Percentiles rank a stretch among this genome's conserved stretches.
Conservation (phyloP, 768 basidiomycete genomes). For the Leucosporidium yakuticum region DNA sequence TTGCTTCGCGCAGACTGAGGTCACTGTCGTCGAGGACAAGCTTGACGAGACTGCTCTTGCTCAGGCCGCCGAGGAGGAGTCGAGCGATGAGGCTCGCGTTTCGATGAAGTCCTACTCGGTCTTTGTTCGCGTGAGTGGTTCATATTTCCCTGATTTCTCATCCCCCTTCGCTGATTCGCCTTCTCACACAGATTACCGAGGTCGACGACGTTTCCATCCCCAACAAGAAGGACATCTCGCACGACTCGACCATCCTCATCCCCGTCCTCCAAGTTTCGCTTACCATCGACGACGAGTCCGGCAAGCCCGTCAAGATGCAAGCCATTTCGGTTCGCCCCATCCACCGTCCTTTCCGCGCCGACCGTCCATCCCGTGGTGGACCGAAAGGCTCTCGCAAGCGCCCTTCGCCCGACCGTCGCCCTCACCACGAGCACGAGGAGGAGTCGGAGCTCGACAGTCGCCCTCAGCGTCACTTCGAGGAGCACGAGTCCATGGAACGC, state of each 20-base stretch:
- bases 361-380: too few relatives aligned
- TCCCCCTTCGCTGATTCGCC: not conserved
- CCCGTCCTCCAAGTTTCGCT: slow-evolving; percentile 3
- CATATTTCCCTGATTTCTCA: not conserved
- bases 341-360: too few relatives aligned
- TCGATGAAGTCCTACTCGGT: slow-evolving; percentile 1
- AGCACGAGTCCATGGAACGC: too few relatives aligned
- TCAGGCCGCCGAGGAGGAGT: not conserved
- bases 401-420: not conserved
- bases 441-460: too few relatives aligned
- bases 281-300: not conserved
- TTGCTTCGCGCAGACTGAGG: not conserved
- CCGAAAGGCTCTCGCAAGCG: not conserved
- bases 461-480: too few relatives aligned
- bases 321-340: not conserved
- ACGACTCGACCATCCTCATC: slow-evolving; percentile 3
- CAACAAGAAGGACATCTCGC: not conserved
- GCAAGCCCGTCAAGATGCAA: not conserved
- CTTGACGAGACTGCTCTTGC: not conserved
- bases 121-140: not conserved
- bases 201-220: not conserved
- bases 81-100: not conserved
- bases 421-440: too few relatives aligned
- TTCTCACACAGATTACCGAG: not conserved
- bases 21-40: not conserved